These are phyloP conservation scores for Phytomonas sp. DNA, from an alignment of 208 protist species.

Conservation along the genomic window DNA sequence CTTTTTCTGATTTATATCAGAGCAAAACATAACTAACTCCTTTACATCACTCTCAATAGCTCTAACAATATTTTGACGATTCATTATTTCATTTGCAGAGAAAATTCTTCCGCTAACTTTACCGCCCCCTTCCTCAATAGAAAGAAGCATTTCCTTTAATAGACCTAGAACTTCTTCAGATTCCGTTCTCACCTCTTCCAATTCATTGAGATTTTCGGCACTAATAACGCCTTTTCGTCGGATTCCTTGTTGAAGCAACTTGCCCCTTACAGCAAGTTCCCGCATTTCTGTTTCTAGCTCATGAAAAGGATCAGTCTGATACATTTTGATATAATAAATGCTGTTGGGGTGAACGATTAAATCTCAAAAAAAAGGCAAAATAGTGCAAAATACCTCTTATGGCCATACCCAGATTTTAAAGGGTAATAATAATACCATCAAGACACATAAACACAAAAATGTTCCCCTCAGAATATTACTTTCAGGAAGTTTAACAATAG, in stretches of 20 bases:
- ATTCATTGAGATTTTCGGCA: slow-evolving; percentile 23
- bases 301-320: slow-evolving; percentile 54
- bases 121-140: slow-evolving; percentile 58
- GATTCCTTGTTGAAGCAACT: slow-evolving; percentile 39
- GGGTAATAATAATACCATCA: neutral
- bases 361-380: neutral
- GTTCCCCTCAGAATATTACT: neutral
- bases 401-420: neutral
- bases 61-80: slow-evolving; percentile 61
- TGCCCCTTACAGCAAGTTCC: slow-evolving; percentile 36
- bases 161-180: slow-evolving; percentile 49
- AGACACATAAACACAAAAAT: neutral
- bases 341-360: neutral
- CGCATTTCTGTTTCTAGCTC: slow-evolving; percentile 61
- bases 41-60: slow-evolving; percentile 38
- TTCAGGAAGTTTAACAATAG: neutral
- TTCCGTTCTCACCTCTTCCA: slow-evolving; percentile 27
- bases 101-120: slow-evolving; percentile 62
- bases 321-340: neutral
- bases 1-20: slow-evolving; percentile 13
- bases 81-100: slow-evolving; percentile 78
- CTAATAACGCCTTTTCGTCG: slow-evolving; percentile 49
- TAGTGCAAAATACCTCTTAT: neutral
- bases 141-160: slow-evolving; percentile 41
- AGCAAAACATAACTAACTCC: slow-evolving; percentile 33